These are phyloP conservation scores for Sporothrix humicola DNA, from an alignment of 2,329 filamentous ascomycete species.

Conservation along the genomic window DNA sequence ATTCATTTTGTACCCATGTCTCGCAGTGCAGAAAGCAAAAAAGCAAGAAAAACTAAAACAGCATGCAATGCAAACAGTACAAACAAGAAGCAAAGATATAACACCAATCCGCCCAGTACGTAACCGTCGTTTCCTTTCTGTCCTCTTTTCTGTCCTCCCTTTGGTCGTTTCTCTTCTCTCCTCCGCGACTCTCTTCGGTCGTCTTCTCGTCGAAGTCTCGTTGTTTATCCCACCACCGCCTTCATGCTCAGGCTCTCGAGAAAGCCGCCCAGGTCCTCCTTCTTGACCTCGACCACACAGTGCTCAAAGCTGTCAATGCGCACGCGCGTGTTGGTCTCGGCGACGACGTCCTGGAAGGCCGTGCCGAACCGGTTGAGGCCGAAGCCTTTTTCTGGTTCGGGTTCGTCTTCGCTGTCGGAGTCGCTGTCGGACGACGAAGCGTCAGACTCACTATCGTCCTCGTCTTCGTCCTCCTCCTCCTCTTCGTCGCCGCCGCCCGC, in stretches of 20 bases:
- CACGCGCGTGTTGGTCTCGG: constrained; percentile 86
- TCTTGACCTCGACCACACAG: constrained; percentile 96
- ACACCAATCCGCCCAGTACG: neutral
- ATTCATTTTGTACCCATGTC: constrained; percentile 19
- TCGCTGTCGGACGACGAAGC: constrained; percentile 39
- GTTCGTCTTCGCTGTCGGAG: constrained; percentile 42
- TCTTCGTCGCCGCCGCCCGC: neutral
- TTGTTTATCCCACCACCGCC: constrained; percentile 69
- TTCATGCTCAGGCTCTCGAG: constrained; percentile 91
- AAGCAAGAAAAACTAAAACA: neutral
- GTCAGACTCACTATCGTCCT: constrained; percentile 54
- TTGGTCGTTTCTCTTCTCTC: no score
- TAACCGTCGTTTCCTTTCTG: neutral
- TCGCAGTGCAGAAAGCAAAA: neutral
- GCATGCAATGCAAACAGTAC: constrained; percentile 8
- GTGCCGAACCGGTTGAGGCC: constrained; percentile 90
- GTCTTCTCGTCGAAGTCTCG: no score
- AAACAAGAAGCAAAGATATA: constrained; percentile 5
- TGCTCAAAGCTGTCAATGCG: constrained; percentile 97
- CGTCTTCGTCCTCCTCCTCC: constrained; percentile 48
- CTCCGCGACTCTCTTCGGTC: no score
- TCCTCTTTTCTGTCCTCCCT: neutral
- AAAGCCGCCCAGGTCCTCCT: constrained; percentile 90
- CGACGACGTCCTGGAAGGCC: constrained; percentile 93
- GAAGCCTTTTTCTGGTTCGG: constrained; percentile 61